Evolutionary conservation across 495 filamentous ascomycete genomes (phyloP).

Genomic region (Coniosporium apollinis): DNA sequence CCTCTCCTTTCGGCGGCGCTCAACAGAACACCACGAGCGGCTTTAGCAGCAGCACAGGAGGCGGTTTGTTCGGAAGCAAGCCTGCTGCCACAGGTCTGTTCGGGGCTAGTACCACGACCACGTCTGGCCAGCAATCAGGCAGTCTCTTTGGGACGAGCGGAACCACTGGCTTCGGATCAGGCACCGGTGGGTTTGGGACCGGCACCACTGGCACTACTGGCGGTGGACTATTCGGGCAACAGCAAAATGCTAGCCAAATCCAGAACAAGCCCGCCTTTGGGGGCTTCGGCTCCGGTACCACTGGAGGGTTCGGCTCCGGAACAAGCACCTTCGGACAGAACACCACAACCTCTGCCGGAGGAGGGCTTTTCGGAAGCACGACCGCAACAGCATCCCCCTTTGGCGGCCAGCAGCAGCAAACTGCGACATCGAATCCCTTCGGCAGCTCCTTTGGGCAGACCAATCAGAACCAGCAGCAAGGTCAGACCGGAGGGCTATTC

Average conservation of each 20-base stretch:
- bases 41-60: constrained; percentile 24
- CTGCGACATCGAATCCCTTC: constrained; percentile 26
- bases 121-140: constrained; percentile 3
- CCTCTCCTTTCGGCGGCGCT: constrained; percentile 29
- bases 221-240: constrained; percentile 37
- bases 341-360: constrained; percentile 10
- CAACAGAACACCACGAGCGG: constrained; percentile 4
- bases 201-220: constrained; percentile 30
- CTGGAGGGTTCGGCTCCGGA: constrained; percentile 3
- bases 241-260: constrained; percentile 12
- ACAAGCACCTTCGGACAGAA: constrained; percentile 5
- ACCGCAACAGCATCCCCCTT: not conserved
- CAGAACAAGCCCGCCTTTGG: constrained; percentile 19
- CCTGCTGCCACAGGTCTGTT: constrained; percentile 2
- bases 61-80: constrained; percentile 9
- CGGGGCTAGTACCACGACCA: constrained; percentile 8
- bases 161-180: constrained; percentile 8
- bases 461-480: constrained; percentile 21
- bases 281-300: constrained; percentile 9
- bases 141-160: constrained; percentile 6
- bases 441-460: constrained; percentile 20
- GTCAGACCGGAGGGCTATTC: constrained; percentile 11
- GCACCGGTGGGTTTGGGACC: no score
- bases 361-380: constrained; percentile 20
- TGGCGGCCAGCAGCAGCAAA: constrained; percentile 25